Base-by-base conservation (phyloP, 176 grass and related monocot species). In the Thalia dealbata region DNA sequence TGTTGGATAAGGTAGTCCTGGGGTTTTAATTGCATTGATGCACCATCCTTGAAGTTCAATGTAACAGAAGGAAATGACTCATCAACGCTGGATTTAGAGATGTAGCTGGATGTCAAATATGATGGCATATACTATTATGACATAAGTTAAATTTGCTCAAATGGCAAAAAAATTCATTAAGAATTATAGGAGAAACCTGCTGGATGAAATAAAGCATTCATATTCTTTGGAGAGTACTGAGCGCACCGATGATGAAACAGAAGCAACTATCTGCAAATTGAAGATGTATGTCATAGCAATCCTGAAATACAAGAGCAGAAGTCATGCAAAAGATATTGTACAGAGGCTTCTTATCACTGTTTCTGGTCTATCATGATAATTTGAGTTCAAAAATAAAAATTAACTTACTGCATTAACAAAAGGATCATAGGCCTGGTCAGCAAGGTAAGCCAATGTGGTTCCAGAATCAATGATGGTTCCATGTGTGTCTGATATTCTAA, bases 391-490 rank as follows among this genome's bases (percentile, higher is more conserved):
- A 61, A 24, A 24, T 61, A 61, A 25, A 25, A 18, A 62, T 50
- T 18, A 72, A 78, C 84, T 89, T 38, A 96, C 92, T 62, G 92
- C 84, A 64, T 75, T 89, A 80, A 96, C 73, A 87, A 96, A 96
- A 66, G 92, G 92, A 85, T 91, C 89, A 64, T 91, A 96, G 38
- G 86, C 86, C 70, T 84, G 86, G 45, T 96, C 86, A n/a, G 89
- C 92, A 75, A 96, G 92, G 45, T 96, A 96, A 45, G 84, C 92
- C 74, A 96, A 77, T 68, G 92, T 96, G 63, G 92, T 96, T 63
- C 92, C 92, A 21, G 92, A 96, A 81, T 96, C 92, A 22, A 96
- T 78, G 70, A 96, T 89, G 48, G 92, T 96, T 79, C 92, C 92
- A 81, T 96, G 92, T 79, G 92, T 87, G 52, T 78, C 89, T 76